phyloP scores from a whole-genome alignment of 1,139 yeast genomes.

The Pichia cactophila region DNA sequence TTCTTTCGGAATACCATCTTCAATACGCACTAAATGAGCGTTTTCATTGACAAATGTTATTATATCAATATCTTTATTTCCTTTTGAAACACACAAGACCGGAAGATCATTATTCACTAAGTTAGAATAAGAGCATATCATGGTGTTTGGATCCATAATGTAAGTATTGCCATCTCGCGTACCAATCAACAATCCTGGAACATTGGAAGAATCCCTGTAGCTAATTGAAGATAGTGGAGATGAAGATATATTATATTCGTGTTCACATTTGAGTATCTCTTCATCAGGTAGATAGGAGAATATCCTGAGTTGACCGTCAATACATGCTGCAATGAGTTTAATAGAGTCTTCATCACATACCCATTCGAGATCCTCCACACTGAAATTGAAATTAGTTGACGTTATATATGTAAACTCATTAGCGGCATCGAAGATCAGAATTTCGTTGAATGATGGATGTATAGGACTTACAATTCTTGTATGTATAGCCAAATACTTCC shows the following conservation, averaged over 20 bases:
- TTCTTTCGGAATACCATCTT: not conserved
- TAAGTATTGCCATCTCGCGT: constrained; percentile 16
- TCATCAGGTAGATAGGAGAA: not conserved
- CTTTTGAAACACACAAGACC: constrained; percentile 5
- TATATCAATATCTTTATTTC: not conserved
- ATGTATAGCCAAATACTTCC: constrained; percentile 8
- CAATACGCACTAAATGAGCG: constrained; percentile 3
- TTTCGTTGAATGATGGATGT: not conserved
- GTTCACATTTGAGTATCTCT: not conserved
- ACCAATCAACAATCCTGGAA: constrained; percentile 8
- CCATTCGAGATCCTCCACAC: constrained; percentile 11
- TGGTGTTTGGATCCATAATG: constrained; percentile 9
- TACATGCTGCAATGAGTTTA: constrained; percentile 5
- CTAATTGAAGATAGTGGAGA: constrained; percentile 11
- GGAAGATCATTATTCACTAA: constrained; percentile 8
- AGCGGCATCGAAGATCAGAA: constrained; percentile 5
- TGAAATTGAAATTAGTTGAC: not conserved
- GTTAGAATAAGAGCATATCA: constrained; percentile 9
- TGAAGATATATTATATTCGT: constrained; percentile 10
- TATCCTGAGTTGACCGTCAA: constrained; percentile 9
- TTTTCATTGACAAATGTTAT: constrained; percentile 5
- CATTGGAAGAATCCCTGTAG: not conserved
- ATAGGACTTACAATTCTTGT: constrained; percentile 1
- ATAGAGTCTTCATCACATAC: not conserved
- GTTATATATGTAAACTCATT: constrained; percentile 2